Percentiles rank a stretch among this genome's conserved stretches.
These are phyloP conservation scores for Lathyrus oleraceus DNA, from an alignment of 306 rosid species.

Conservation along the genomic window DNA sequence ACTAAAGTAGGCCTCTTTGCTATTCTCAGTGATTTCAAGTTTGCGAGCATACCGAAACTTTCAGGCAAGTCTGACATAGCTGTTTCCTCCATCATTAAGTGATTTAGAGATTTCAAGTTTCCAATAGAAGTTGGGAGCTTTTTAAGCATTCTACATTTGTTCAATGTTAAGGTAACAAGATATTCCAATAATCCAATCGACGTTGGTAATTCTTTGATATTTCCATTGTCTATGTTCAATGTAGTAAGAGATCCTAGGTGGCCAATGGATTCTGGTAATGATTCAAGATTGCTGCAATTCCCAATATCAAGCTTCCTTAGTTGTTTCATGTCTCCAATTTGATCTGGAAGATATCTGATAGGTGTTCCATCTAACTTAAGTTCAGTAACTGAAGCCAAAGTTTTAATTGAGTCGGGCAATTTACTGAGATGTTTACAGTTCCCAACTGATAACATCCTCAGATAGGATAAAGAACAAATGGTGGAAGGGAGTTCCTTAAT, in stretches of 20 bases:
- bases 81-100: conserved; percentile 51
- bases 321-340: conserved; percentile 53
- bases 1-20: conserved; percentile 37
- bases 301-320: conserved; percentile 55
- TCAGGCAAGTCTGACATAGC: conserved; percentile 56
- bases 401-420: conserved; percentile 51
- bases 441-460: conserved; percentile 44
- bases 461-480: conserved; percentile 51
- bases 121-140: conserved; percentile 66
- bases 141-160: conserved; percentile 42
- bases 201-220: conserved; percentile 54
- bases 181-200: conserved; percentile 53
- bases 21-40: conserved; percentile 50
- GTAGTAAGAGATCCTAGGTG: conserved; percentile 43
- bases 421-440: conserved; percentile 27
- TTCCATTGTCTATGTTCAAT: conserved; percentile 39
- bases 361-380: conserved; percentile 52
- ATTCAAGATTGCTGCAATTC: conserved; percentile 49
- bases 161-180: conserved; percentile 47
- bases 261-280: conserved; percentile 62
- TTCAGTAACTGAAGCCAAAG: conserved; percentile 42
- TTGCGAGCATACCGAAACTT: conserved; percentile 62
- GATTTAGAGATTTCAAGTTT: conserved; percentile 47
- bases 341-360: conserved; percentile 55
- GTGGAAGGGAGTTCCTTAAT: conserved; percentile 56